Evolutionary conservation across 495 filamentous ascomycete genomes (phyloP).

Genomic region (Entonaema liquescens): DNA sequence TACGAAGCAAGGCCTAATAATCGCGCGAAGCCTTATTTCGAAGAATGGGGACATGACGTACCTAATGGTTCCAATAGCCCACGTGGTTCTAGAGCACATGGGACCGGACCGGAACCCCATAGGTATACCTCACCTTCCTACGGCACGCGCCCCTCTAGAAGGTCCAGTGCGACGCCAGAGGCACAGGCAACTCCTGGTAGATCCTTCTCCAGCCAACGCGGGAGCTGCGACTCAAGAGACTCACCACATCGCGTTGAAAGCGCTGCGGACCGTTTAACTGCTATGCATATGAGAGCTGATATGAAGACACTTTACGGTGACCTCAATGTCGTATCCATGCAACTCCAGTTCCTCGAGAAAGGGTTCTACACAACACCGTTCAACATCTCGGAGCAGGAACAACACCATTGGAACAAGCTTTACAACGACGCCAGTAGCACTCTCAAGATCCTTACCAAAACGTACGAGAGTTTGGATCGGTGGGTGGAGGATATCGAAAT

Average conservation of each 20-base stretch:
- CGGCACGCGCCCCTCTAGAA: not conserved
- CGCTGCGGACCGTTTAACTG: slow-evolving; percentile 16
- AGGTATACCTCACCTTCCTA: not conserved
- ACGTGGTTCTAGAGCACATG: not conserved
- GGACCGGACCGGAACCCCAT: not conserved
- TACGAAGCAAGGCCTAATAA: slow-evolving; percentile 15
- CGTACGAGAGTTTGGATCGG: not conserved
- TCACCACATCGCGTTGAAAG: not conserved
- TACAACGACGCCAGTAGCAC: not conserved
- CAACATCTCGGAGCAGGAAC: not conserved
- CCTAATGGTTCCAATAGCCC: not conserved
- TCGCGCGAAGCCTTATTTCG: slow-evolving; percentile 17
- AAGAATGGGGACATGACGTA: slow-evolving; percentile 8
- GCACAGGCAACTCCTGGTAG: not conserved
- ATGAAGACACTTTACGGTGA: not conserved
- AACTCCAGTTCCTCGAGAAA: not conserved
- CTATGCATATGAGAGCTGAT: slow-evolving; percentile 20
- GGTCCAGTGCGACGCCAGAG: not conserved
- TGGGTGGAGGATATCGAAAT: not conserved
- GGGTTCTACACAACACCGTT: not conserved
- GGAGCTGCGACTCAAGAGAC: not conserved
- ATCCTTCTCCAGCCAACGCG: not conserved
- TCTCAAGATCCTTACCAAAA: not conserved
- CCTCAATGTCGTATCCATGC: slow-evolving; percentile 1
- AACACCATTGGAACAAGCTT: not conserved